Percentiles rank a stretch among this genome's conserved stretches.
Evolutionary conservation across 2,329 filamentous ascomycete species (phyloP).

Genomic region (Fusarium lateritium): DNA sequence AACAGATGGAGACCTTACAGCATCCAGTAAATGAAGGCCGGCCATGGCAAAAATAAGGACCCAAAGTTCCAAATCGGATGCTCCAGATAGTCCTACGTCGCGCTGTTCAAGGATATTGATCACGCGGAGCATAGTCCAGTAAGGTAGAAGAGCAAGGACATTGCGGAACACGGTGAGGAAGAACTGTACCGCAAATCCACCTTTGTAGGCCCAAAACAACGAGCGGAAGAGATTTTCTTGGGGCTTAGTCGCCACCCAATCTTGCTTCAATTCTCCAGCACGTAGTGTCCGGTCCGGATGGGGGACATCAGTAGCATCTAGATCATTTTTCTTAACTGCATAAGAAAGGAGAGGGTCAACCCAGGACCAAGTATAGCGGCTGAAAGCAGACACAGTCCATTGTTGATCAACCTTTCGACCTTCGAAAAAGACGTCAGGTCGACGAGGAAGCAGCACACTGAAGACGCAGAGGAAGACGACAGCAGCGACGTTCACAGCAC

Average conservation of each 20-base stretch:
- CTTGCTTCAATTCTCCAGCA: conserved; percentile 64
- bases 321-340: conserved; percentile 69
- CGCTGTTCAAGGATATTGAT: conserved; percentile 74
- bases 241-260: conserved; percentile 65
- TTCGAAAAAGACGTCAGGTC: conserved; percentile 75
- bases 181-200: conserved; percentile 71
- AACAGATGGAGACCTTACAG: conserved; percentile 47
- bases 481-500: conserved; percentile 63
- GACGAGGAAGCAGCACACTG: conserved; percentile 72
- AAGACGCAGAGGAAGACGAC: conserved; percentile 62
- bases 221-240: conserved; percentile 71
- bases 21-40: conserved; percentile 68
- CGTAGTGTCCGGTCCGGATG: conserved; percentile 70
- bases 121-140: conserved; percentile 77
- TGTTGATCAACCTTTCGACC: conserved; percentile 74
- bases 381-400: conserved; percentile 72
- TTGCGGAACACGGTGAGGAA: conserved; percentile 67
- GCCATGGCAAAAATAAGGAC: conserved; percentile 78
- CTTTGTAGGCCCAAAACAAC: conserved; percentile 71
- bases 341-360: conserved; percentile 66
- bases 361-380: conserved; percentile 78
- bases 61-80: conserved; percentile 69
- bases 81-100: conserved; percentile 57
- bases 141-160: conserved; percentile 77
- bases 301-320: conserved; percentile 75